Base-by-base conservation (phyloP, 2,329 filamentous ascomycete species). In the Claviceps monticola region DNA sequence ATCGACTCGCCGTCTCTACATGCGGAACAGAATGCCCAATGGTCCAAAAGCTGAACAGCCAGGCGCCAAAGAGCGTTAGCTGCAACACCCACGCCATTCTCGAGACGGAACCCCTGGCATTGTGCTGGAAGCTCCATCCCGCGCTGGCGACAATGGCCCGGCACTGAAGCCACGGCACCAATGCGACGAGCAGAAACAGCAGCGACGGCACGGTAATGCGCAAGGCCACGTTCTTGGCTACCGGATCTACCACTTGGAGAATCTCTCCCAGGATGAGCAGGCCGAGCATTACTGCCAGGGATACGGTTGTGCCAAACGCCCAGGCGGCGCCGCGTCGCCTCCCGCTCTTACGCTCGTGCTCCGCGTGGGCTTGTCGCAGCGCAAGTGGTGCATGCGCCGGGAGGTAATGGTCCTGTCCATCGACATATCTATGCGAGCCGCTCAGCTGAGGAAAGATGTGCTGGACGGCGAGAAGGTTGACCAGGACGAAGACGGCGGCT, bases 231-330 rank as follows among this genome's bases (percentile, higher is more conserved):
- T 76, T 78, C 54, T 88, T 75, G 13, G 86, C 86, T 36, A 73
- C 71, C 6, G 81, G 75, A 56, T 83, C 77, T n/a, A 88, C 75
- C 5, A 84, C 74, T 60, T 88, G 86, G 26, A 86, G 82, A 44
- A 95, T 87, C 67, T 95, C 88, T 59, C 86, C 88, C 8, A 95
- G 75, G 46, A 95, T 86, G 57, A 95, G 70, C 66, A 90, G 83
- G 2, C 82, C 87, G 46, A 95, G 72, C 1, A 91, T 86, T 39
- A 84, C 78, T 5, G 88, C 84, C 8, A 94, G 74, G 1, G 81
- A 87, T 38, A 93, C 79, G 9, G 86, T 94, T 1, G 80, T 76
- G 6, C 86, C 82, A 65, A 94, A 94, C 1, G 85, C 81, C 53
- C 76, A 68, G 14, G 80, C 82, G 2, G 81, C 76, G 13, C 76